Conservation (phyloP, 2,329 filamentous ascomycete genomes). For the Coniochaeta ligniaria region DNA sequence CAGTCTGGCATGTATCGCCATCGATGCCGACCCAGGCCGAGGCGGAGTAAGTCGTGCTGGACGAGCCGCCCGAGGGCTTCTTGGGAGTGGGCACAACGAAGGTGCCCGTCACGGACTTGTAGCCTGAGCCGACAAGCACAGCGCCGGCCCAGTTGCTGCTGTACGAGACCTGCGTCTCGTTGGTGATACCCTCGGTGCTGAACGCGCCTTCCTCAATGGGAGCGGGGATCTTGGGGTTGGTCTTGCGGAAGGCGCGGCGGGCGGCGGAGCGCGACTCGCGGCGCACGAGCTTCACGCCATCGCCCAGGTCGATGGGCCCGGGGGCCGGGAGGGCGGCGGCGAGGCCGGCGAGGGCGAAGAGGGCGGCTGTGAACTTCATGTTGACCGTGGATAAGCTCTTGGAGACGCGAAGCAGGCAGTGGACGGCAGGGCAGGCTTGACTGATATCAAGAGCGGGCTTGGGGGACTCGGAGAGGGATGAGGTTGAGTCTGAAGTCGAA, state of each 20-base stretch:
- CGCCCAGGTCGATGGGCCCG: conserved; percentile 29
- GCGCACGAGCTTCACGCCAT: conserved; percentile 34
- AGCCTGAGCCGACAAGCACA: conserved; percentile 42
- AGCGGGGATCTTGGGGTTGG: conserved; percentile 21
- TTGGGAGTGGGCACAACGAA: conserved; percentile 45
- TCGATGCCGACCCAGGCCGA: conserved; percentile 57
- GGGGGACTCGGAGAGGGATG: not conserved
- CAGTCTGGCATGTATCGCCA: conserved; percentile 45
- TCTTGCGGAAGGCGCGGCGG: conserved; percentile 19
- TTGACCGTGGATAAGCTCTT: conserved; percentile 13
- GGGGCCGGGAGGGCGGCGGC: conserved; percentile 21
- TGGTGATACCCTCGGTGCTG: conserved; percentile 19
- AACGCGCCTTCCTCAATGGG: conserved; percentile 14
- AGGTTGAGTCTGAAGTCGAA: not conserved
- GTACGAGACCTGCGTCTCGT: conserved; percentile 38
- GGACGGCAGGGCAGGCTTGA: not conserved
- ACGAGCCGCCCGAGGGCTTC: conserved; percentile 26
- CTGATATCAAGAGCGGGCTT: conserved; percentile 1
- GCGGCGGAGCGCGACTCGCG: conserved; percentile 24
- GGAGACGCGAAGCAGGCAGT: not conserved
- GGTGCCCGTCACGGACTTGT: conserved; percentile 43
- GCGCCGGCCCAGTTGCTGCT: conserved; percentile 54
- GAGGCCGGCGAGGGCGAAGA: conserved; percentile 22
- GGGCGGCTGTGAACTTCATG: conserved; percentile 41
- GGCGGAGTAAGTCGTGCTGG: conserved; percentile 32